Percentiles rank a stretch among this genome's conserved stretches.
Evolutionary conservation across 2,329 filamentous ascomycete species (phyloP).

Genomic region (Aspergillus sp.): DNA sequence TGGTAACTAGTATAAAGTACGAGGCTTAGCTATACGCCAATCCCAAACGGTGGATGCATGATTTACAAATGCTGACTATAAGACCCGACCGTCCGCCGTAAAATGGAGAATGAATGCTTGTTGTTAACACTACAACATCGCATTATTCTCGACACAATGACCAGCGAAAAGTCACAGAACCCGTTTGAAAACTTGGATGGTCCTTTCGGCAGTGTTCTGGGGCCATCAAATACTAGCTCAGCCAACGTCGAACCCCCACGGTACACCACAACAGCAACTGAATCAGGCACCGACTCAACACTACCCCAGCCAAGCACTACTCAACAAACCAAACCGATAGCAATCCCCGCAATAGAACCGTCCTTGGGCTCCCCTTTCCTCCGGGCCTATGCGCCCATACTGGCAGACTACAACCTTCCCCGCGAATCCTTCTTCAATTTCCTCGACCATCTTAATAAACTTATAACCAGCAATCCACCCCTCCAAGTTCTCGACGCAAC

Average conservation of each 20-base stretch:
- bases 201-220: background rate
- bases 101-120: too few species aligned
- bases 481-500: constrained; percentile 21
- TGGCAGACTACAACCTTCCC: background rate
- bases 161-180: background rate
- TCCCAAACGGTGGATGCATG: too few species aligned
- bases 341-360: background rate
- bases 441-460: constrained; percentile 21
- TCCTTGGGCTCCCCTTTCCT: background rate
- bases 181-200: background rate
- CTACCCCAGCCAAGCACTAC: background rate
- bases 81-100: too few species aligned
- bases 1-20: too few species aligned
- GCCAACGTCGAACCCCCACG: background rate
- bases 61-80: too few species aligned
- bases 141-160: background rate
- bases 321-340: background rate
- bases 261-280: background rate
- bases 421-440: constrained; percentile 12
- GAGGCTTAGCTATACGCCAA: too few species aligned
- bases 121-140: too few species aligned
- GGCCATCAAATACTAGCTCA: background rate
- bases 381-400: background rate
- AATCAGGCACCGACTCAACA: background rate
- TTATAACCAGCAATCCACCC: constrained; percentile 17